Percentiles rank a stretch among this genome's conserved stretches.
These are phyloP conservation scores for Neopestalotiopsis sp. DNA, from an alignment of 2,329 filamentous ascomycete genomes.

Conservation along the genomic window DNA sequence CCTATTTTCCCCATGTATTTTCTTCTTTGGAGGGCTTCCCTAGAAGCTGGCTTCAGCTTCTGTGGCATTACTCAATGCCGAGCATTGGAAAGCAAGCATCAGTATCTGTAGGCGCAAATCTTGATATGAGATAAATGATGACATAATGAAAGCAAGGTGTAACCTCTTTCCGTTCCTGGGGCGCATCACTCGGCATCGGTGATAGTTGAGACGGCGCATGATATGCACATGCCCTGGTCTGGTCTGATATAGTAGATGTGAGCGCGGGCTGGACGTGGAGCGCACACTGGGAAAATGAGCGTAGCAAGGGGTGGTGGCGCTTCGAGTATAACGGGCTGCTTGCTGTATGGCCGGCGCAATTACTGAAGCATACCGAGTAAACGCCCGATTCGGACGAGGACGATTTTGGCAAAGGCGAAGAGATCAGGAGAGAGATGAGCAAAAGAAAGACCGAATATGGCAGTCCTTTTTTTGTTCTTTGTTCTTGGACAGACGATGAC, in stretches of 20 bases:
- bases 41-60: conserved; percentile 27
- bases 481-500: neutral
- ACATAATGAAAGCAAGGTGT: conserved; percentile 35
- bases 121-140: conserved; percentile 34
- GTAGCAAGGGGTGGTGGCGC: conserved; percentile 12
- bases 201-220: neutral
- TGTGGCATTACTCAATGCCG: conserved; percentile 29
- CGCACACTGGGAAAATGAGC: conserved; percentile 13
- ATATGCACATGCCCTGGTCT: neutral
- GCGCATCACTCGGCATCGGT: neutral
- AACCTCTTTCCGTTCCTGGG: neutral
- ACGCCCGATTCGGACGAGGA: neutral
- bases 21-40: conserved; percentile 15
- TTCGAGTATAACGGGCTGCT: conserved; percentile 11
- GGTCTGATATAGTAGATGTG: conserved; percentile 1
- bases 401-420: neutral
- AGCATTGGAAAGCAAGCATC: conserved; percentile 31
- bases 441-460: neutral
- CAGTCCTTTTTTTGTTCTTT: neutral
- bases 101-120: conserved; percentile 40
- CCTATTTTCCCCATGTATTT: conserved; percentile 28
- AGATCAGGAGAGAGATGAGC: neutral
- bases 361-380: neutral
- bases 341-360: neutral
- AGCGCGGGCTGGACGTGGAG: conserved; percentile 7